A percentile compares a stretch with the other conserved stretches of the same genome.
Conservation (phyloP, 2,329 filamentous ascomycete genomes). For the Cercospora janseana region DNA sequence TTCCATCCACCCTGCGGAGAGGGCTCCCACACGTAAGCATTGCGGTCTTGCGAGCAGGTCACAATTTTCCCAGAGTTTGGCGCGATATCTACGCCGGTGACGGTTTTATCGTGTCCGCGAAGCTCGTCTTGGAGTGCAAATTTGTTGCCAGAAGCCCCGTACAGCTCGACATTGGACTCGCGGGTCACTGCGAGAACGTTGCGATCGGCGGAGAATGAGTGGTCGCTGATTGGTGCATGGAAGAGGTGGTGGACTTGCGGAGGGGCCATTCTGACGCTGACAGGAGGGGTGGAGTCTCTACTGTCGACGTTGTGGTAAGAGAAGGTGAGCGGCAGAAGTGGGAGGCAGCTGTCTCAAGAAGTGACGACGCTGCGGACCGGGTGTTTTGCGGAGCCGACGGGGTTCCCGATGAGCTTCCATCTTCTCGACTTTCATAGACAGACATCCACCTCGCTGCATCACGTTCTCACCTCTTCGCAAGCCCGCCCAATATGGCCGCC, state of each 20-base stretch:
- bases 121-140: conserved; percentile 89
- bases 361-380: conserved; percentile 18
- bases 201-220: conserved; percentile 94
- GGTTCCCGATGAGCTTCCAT: conserved; percentile 9
- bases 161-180: conserved; percentile 87
- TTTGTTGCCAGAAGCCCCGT: conserved; percentile 64
- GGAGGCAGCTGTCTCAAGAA: conserved; percentile 5
- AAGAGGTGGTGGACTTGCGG: conserved; percentile 97
- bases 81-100: conserved; percentile 95
- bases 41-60: conserved; percentile 96
- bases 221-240: conserved; percentile 92
- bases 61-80: conserved; percentile 89
- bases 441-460: background rate
- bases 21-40: conserved; percentile 96
- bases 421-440: conserved; percentile 3
- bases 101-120: conserved; percentile 93
- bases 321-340: conserved; percentile 8
- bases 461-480: background rate
- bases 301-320: conserved; percentile 57
- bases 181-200: conserved; percentile 85
- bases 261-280: conserved; percentile 65
- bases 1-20: conserved; percentile 89
- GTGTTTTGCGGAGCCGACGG: conserved; percentile 6
- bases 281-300: conserved; percentile 90
- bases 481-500: conserved; percentile 7